Evolutionary conservation across 2,329 filamentous ascomycete genomes (phyloP), one percentile per base, ranked within the genome.

Genomic region (Aspergillus sp.): DNA sequence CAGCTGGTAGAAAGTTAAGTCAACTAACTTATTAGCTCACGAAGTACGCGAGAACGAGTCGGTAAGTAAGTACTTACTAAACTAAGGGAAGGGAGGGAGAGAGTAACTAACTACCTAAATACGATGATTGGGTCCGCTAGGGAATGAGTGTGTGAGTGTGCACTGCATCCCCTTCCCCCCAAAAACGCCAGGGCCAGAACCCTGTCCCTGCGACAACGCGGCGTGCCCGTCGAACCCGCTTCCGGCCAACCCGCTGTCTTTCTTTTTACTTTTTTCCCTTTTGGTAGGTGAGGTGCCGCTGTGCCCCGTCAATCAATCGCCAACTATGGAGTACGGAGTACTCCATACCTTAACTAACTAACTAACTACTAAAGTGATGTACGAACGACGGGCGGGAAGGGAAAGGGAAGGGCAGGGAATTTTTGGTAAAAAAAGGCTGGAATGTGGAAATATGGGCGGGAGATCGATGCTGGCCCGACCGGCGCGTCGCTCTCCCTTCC

Each of bases 181-280:
- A 4, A 30, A 30, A 55, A 32, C 39, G 53, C 53, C 53, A 32
- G 39, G 53, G 53, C 53, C 53, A 47, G 53, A 55, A 19, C 43
- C 53, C n/a, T 45, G 39, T 28, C 53, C 53, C 39, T 43, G 39
- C 53, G 30, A 55, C 52, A 13, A 12, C 32, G 32, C 32, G 32
- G 32, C 32, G 32, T 30, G 28, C 32, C 32, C 38, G 28, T 52
- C 49, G 13, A 39, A 28, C 23, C 52, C 52, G 52, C 52, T 55
- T 43, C 38, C 52, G 51, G 32, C 51, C 51, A 43, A 47, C 52
- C 52, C 38, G 47, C 23, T 30, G 28, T 49, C 23, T 30, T 36
- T 12, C 7, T 30, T 36, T 30, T 30, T 30, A 30, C 32, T 13
- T 36, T 36, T 13, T 13, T 36, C 32, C 32, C 4, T 13, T 36